A percentile compares a stretch with the other conserved stretches of the same genome.
Conservation (phyloP, 441 rosid genomes). For the Erodium trifolium region DNA sequence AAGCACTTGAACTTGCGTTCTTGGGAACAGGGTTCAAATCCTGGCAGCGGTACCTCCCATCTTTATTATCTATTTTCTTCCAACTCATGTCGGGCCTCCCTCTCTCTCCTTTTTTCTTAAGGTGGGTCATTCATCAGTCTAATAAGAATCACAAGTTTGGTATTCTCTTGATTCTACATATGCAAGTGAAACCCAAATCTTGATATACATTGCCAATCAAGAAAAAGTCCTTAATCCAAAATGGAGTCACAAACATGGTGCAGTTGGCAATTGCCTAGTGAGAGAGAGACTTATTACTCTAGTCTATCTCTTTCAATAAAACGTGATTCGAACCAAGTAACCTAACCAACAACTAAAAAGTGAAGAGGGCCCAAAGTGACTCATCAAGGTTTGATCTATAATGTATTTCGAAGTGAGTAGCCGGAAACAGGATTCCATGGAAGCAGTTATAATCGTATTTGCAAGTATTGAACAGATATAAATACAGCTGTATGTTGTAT, state of each 20-base stretch:
- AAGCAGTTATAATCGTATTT: neutral
- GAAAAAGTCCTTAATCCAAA: neutral
- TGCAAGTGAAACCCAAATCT: too few relatives aligned
- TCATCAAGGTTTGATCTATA: neutral
- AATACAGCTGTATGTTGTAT: too few relatives aligned
- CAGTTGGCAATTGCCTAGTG: neutral
- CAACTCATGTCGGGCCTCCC: too few relatives aligned
- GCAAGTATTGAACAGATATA: neutral
- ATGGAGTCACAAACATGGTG: neutral
- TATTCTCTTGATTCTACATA: too few relatives aligned
- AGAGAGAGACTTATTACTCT: neutral
- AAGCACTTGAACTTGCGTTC: too few relatives aligned
- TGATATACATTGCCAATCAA: too few relatives aligned
- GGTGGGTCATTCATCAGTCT: too few relatives aligned
- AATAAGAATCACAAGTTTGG: too few relatives aligned
- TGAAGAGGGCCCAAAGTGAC: neutral
- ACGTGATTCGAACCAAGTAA: neutral
- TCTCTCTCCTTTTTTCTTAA: too few relatives aligned
- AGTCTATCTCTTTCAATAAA: neutral
- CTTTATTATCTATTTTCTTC: too few relatives aligned
- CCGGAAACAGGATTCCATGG: neutral
- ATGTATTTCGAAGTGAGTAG: neutral
- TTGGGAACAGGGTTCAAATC: too few relatives aligned
- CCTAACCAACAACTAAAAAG: neutral
- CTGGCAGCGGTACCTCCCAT: too few relatives aligned